phyloP scores from a whole-genome alignment of 306 rosid genomes.

The Vigna trinervia region DNA sequence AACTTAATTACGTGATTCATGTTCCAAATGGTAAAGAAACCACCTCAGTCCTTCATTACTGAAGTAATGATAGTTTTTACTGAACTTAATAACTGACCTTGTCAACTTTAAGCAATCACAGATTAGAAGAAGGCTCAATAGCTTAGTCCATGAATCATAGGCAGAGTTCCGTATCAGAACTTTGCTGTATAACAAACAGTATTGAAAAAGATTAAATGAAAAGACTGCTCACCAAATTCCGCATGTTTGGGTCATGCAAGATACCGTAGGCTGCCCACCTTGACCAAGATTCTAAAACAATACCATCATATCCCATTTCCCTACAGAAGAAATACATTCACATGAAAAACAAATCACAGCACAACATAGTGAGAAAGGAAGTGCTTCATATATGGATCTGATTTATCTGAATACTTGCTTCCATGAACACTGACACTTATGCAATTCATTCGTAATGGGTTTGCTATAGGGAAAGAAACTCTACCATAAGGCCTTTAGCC shows the following conservation, averaged over 20 bases:
- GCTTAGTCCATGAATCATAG: neutral
- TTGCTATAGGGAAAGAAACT: constrained; percentile 10
- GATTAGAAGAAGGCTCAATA: constrained; percentile 17
- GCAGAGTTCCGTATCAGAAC: constrained; percentile 31
- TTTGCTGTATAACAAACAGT: constrained; percentile 2
- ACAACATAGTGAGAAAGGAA: constrained; percentile 31
- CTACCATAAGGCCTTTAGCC: constrained; percentile 9
- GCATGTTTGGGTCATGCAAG: constrained; percentile 76
- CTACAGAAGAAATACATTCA: constrained; percentile 46
- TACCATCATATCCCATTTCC: constrained; percentile 97
- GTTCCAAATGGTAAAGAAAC: constrained; percentile 24
- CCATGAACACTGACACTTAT: constrained; percentile 17
- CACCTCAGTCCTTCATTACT: constrained; percentile 19
- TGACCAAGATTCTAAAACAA: constrained; percentile 97
- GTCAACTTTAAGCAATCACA: constrained; percentile 17
- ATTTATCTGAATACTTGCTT: neutral
- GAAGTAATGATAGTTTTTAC: neutral
- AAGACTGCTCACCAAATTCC: constrained; percentile 64
- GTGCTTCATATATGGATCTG: constrained; percentile 21
- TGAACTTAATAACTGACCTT: neutral
- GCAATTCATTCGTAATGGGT: constrained; percentile 18
- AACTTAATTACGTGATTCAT: constrained; percentile 9
- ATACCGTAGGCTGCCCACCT: constrained; percentile 90
- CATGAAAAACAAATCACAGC: constrained; percentile 34
- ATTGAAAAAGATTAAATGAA: constrained; percentile 18